phyloP scores from a whole-genome alignment of 1,284 basidiomycete species.

The Phlebopus sp. region DNA sequence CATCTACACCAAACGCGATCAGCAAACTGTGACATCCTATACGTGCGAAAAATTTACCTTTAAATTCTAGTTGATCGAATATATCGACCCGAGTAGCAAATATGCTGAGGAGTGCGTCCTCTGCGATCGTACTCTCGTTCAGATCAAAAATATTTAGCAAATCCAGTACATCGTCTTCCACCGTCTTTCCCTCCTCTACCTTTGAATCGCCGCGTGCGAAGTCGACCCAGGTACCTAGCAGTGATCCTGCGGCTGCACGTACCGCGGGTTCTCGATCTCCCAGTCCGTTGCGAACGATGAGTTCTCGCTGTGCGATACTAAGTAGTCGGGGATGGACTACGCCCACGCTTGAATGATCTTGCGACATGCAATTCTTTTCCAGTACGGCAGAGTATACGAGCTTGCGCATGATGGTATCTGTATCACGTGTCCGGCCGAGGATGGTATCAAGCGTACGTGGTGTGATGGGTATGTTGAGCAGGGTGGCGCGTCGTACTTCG shows the following conservation, averaged over 20 bases:
- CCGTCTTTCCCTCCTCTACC: conserved; percentile 40
- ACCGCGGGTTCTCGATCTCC: conserved; percentile 88
- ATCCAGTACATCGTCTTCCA: conserved; percentile 51
- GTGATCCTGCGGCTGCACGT: conserved; percentile 72
- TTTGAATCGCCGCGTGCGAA: conserved; percentile 48
- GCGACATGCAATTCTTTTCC: conserved; percentile 22
- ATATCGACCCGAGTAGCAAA: conserved; percentile 61
- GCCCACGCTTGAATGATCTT: conserved; percentile 38
- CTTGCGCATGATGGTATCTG: conserved; percentile 80
- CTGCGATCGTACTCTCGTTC: conserved; percentile 54
- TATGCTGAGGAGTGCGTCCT: conserved; percentile 64
- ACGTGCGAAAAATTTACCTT: conserved; percentile 47
- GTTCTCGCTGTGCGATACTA: conserved; percentile 75
- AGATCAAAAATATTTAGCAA: conserved; percentile 69
- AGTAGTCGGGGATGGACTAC: conserved; percentile 68
- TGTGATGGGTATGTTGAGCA: conserved; percentile 75
- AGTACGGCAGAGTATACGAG: conserved; percentile 76
- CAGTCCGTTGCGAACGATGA: conserved; percentile 77
- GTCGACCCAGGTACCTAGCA: conserved; percentile 80
- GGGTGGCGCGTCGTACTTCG: conserved; percentile 86
- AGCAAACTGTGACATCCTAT: background rate
- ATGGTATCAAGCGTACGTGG: conserved; percentile 63
- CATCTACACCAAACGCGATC: conserved; percentile 43
- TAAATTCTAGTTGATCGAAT: conserved; percentile 68
- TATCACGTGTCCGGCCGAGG: conserved; percentile 81